Evolutionary conservation across 441 rosid species (phyloP).

Genomic region (Populus hybrid): DNA sequence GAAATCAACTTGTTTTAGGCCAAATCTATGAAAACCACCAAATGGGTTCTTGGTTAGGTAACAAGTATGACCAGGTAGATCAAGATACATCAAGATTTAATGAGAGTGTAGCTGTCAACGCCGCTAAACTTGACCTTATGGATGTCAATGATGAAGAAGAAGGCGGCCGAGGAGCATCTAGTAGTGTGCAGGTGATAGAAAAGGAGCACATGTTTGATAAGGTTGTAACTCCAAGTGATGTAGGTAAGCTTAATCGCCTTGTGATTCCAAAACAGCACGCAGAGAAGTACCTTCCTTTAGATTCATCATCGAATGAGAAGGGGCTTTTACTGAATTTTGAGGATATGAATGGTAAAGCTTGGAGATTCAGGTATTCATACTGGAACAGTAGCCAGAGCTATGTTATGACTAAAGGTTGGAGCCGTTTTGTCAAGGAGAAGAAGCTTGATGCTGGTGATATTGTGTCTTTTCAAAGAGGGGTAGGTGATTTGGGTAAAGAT

Average conservation of each 20-base stretch:
- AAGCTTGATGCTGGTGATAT: slow-evolving; percentile 92
- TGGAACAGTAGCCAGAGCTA: slow-evolving; percentile 99
- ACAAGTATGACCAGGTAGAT: slow-evolving; percentile 17
- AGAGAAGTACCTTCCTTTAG: slow-evolving; percentile 85
- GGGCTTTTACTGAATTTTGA: slow-evolving; percentile 86
- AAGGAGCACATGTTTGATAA: slow-evolving; percentile 27
- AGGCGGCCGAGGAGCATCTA: neutral
- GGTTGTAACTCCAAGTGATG: slow-evolving; percentile 47
- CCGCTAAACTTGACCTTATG: slow-evolving; percentile 20
- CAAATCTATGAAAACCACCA: slow-evolving; percentile 25
- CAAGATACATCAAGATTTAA: slow-evolving; percentile 17
- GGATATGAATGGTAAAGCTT: slow-evolving; percentile 77
- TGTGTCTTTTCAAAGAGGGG: slow-evolving; percentile 83
- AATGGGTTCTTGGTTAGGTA: slow-evolving; percentile 35
- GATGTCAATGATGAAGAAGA: slow-evolving; percentile 19
- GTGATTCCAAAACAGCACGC: slow-evolving; percentile 97
- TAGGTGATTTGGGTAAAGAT: slow-evolving; percentile 54
- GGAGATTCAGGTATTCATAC: slow-evolving; percentile 95
- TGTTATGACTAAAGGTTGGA: slow-evolving; percentile 99
- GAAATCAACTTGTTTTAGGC: slow-evolving; percentile 13
- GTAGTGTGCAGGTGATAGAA: neutral
- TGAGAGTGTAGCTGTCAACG: neutral
- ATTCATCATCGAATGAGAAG: slow-evolving; percentile 66
- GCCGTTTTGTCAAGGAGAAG: slow-evolving; percentile 96
- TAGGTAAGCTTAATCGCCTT: slow-evolving; percentile 87